Conservation (phyloP, 192 early-diverging fungal species). For the Coemansia sp. region DNA sequence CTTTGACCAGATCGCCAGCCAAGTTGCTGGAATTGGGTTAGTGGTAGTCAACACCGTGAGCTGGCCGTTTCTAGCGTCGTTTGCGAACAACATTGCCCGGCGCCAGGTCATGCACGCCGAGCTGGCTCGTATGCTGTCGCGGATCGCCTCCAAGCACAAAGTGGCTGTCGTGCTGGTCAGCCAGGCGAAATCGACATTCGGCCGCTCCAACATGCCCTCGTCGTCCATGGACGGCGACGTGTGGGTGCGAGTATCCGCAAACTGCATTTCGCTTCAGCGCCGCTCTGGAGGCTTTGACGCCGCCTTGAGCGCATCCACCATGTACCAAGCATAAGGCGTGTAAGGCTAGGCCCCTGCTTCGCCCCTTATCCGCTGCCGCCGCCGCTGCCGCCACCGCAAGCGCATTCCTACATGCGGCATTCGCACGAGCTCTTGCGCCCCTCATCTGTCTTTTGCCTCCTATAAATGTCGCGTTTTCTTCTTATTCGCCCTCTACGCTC, state of each 20-base stretch:
- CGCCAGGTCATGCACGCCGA: conserved; percentile 34
- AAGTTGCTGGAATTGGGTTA: conserved; percentile 12
- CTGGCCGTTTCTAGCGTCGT: conserved; percentile 45
- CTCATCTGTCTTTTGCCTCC: background rate
- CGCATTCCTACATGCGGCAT: no score
- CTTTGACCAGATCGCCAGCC: conserved; percentile 16
- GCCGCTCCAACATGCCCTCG: background rate
- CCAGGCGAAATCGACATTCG: conserved; percentile 22
- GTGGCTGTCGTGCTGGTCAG: conserved; percentile 34
- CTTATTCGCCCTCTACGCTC: background rate
- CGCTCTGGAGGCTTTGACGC: background rate
- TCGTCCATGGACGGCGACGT: conserved; percentile 29
- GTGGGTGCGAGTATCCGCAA: conserved; percentile 24
- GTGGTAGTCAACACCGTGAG: conserved; percentile 34
- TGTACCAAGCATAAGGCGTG: no score
- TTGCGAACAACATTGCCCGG: conserved; percentile 19
- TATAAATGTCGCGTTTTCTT: background rate
- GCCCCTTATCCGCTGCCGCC: background rate
- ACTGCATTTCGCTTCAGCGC: conserved; percentile 4
- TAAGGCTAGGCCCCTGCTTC: no score
- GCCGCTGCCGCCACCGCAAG: no score
- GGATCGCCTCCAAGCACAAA: conserved; percentile 23
- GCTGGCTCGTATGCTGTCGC: conserved; percentile 13
- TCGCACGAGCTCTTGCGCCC: background rate
- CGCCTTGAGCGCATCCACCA: background rate